Percentiles rank a stretch among this genome's conserved stretches.
These are phyloP conservation scores for Lathyrus aphaca DNA, from an alignment of 306 rosid genomes.

Conservation along the genomic window DNA sequence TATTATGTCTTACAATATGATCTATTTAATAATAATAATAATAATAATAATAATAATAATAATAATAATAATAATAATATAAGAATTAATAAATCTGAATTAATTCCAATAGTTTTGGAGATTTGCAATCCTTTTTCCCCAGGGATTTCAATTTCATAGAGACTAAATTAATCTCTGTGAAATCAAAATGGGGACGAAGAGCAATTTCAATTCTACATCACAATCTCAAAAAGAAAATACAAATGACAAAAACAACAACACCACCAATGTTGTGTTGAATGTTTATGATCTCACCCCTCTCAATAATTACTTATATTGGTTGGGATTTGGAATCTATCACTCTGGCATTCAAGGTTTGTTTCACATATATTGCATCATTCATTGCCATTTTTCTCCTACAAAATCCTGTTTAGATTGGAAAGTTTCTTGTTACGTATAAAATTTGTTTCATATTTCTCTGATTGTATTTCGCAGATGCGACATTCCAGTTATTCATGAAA, in stretches of 20 bases:
- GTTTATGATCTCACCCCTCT: constrained; percentile 88
- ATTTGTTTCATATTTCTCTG: not conserved
- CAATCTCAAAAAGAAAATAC: constrained; percentile 35
- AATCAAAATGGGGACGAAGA: constrained; percentile 54
- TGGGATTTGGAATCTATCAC: constrained; percentile 90
- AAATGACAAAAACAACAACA: constrained; percentile 12
- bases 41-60: too few species aligned
- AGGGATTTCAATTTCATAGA: constrained; percentile 13
- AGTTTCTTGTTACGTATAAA: not conserved
- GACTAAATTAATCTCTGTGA: constrained; percentile 23
- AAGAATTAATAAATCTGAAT: constrained; percentile 12
- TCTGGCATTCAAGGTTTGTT: constrained; percentile 87
- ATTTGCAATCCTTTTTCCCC: constrained; percentile 29
- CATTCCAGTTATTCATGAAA: too few species aligned
- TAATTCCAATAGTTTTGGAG: constrained; percentile 6
- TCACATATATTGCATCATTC: not conserved
- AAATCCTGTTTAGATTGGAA: too few species aligned
- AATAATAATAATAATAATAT: constrained; percentile 2
- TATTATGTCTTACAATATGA: too few species aligned
- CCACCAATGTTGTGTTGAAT: constrained; percentile 65
- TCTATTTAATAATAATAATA: not conserved
- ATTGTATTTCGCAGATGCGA: too few species aligned
- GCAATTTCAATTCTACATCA: constrained; percentile 46
- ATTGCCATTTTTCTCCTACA: not conserved
- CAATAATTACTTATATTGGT: constrained; percentile 77